Evolutionary conservation across 2,329 filamentous ascomycete genomes (phyloP).

Genomic region (Fusarium sp.): DNA sequence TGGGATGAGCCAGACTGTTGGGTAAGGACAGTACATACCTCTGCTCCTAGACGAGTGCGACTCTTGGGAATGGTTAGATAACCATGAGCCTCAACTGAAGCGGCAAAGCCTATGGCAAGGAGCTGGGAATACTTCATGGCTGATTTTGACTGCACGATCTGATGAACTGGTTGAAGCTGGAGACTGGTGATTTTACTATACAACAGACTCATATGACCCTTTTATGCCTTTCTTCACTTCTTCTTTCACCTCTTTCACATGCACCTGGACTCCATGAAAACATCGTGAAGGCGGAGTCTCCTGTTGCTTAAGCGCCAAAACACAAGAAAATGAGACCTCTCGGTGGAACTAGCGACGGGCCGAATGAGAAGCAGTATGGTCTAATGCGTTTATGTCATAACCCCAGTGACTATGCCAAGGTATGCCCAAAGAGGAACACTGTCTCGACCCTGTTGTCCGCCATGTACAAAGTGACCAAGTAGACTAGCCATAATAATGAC

Average conservation of each 20-base stretch:
- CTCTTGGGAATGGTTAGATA: slow-evolving; percentile 16
- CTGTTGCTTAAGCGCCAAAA: neutral
- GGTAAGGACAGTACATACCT: neutral
- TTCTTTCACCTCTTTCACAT: neutral
- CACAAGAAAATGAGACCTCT: neutral
- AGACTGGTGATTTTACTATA: neutral
- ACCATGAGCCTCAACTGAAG: neutral
- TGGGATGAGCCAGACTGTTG: too few relatives aligned
- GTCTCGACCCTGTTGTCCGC: neutral
- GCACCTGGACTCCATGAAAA: neutral
- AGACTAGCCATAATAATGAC: neutral
- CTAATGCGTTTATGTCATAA: neutral
- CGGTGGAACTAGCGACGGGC: neutral
- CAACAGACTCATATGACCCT: neutral
- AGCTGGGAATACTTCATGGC: neutral
- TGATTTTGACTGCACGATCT: neutral
- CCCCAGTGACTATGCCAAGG: neutral
- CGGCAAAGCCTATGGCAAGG: neutral
- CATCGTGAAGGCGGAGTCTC: neutral
- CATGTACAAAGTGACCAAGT: neutral
- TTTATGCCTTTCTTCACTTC: neutral
- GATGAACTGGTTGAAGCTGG: neutral
- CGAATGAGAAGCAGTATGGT: neutral
- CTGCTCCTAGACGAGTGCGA: slow-evolving; percentile 7
- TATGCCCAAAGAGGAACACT: neutral